Base-by-base conservation (phyloP, 78 protist genomes). In the Kipferlia bialata region DNA sequence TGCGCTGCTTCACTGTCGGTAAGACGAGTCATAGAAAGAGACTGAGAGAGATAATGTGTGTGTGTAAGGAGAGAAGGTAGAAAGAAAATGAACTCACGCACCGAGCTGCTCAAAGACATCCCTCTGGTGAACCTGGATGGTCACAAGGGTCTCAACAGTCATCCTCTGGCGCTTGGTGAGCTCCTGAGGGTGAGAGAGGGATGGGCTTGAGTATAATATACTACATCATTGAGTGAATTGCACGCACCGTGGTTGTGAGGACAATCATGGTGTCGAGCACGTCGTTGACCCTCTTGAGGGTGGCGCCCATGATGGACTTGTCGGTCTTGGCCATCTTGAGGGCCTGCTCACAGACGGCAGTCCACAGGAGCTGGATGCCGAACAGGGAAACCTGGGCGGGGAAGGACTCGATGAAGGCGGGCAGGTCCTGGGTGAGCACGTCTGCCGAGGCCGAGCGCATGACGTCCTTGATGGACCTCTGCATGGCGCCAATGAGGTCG, bases 121-220 rank as follows among this genome's bases (percentile, higher is more conserved):
- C 29, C 76, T 65, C 66, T 89, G 91, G 64, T 89, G 94, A 41
- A 86, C 89, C 29, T 83, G 86, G 41, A 89, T 77, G n/a, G 88
- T 81, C 63, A 89, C 70, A 41, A 83, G 65, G 22, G 90, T 85
- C 61, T 89, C 93, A 28, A 85, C n/a, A 51, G 82, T 80, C 68
- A 70, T 66, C 48, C 93, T 70, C 59, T 71, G 62, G 28, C 55
- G 29, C 16, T n/a, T 1, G 41, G 61, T 26, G 18, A 61, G 15
- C 24, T 61, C 61, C 18, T 39, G n/a, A n/a, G n/a, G n/a, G n/a
- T n/a, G n/a, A n/a, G n/a, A n/a, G n/a, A n/a, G n/a, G n/a, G 17
- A 60, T 60, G 18, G 16, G 18, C 62, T 57, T 57, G 26, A 7
- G 12, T 17, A 32, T 32, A 17, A 37, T 59, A 37, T 41, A 59